A percentile compares a stretch with the other conserved stretches of the same genome.
These are phyloP conservation scores for Cutaneotrichosporon spelunceum DNA, from an alignment of 1,284 basidiomycete genomes.

Conservation along the genomic window DNA sequence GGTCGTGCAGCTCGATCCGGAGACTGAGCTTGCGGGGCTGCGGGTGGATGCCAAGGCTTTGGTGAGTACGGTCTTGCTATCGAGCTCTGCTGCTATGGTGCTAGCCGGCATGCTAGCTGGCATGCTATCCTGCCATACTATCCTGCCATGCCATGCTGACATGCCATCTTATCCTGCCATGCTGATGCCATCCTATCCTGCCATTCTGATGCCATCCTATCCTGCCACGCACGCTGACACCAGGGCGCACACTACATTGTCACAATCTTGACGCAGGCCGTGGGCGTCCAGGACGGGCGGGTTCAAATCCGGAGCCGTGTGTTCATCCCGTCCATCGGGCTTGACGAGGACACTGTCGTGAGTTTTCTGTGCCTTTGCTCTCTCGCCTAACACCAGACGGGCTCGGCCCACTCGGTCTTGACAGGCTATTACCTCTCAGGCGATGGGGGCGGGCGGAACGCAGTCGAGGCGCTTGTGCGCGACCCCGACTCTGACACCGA, in stretches of 20 bases:
- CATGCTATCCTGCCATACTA: too few relatives aligned
- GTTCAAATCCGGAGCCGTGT: constrained; percentile 29
- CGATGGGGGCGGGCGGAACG: constrained; percentile 8
- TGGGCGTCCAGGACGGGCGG: background rate
- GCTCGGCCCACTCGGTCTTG: constrained; percentile 38
- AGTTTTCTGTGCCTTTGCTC: constrained; percentile 13
- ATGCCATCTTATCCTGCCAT: too few relatives aligned
- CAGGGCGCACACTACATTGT: constrained; percentile 3
- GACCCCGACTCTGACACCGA: background rate
- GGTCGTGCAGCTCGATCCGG: constrained; percentile 9
- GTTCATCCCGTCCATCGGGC: constrained; percentile 30
- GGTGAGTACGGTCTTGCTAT: too few relatives aligned
- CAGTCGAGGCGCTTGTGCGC: background rate
- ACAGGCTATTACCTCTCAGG: constrained; percentile 36
- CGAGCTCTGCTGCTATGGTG: too few relatives aligned
- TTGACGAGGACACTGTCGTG: constrained; percentile 43
- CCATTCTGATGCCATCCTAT: too few relatives aligned
- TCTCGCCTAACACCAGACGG: constrained; percentile 27
- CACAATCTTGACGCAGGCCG: constrained; percentile 17
- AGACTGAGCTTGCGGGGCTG: constrained; percentile 8
- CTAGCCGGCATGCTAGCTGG: too few relatives aligned
- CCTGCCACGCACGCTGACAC: background rate
- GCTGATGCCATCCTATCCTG: too few relatives aligned
- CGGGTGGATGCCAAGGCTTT: constrained; percentile 8
- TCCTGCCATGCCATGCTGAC: too few relatives aligned